Percentiles rank a stretch among this genome's conserved stretches.
Conservation (phyloP, 78 protist genomes). For the Capsaspora owczarzaki region DNA sequence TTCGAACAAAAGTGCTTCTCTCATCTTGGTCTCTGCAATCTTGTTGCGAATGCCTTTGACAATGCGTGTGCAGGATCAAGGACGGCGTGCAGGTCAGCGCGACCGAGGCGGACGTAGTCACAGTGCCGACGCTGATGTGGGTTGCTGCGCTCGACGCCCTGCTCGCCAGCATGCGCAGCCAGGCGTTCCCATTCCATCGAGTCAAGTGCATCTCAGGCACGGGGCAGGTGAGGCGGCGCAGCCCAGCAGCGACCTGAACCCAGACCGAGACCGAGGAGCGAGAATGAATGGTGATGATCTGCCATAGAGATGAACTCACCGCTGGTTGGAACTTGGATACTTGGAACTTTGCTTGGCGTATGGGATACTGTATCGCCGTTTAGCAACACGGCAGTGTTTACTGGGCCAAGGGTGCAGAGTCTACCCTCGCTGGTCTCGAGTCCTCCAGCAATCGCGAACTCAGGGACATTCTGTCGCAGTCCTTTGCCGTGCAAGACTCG, state of each 20-base stretch:
- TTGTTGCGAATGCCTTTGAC: too few species aligned
- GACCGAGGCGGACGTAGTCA: not conserved
- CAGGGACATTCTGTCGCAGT: too few species aligned
- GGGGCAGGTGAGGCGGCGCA: not conserved
- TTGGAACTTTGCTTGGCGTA: not conserved
- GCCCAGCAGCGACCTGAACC: too few species aligned
- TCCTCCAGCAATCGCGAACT: too few species aligned
- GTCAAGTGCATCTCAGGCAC: not conserved
- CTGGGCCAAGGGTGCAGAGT: not conserved
- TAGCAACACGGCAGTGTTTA: slow-evolving; percentile 14
- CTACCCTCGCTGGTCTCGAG: not conserved
- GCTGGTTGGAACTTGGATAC: not conserved
- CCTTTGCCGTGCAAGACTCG: slow-evolving; percentile 3
- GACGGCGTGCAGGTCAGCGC: not conserved
- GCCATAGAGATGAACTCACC: too few species aligned
- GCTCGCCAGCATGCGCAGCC: not conserved
- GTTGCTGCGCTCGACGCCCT: not conserved
- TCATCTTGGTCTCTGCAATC: not conserved
- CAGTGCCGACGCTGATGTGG: not conserved
- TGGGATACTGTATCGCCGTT: too few species aligned
- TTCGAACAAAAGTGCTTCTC: not conserved
- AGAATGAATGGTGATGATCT: too few species aligned
- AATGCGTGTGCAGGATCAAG: not conserved
- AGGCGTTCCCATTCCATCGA: not conserved
- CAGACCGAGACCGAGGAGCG: too few species aligned